phyloP scores from a whole-genome alignment of 2,329 filamentous ascomycete genomes.

The Lojkania enalia region DNA sequence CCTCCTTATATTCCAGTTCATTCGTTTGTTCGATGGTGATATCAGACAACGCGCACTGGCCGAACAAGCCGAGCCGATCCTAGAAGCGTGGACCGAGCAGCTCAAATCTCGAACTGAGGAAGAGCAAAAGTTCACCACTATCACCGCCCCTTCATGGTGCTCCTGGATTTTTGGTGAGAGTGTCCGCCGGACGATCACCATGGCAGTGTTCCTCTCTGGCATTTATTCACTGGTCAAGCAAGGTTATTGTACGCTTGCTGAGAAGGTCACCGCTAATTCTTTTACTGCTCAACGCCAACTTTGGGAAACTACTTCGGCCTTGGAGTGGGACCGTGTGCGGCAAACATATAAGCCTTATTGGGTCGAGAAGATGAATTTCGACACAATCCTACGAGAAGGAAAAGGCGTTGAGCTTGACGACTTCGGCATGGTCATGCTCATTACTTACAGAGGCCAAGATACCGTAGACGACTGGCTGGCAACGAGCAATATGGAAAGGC shows the following conservation, averaged over 20 bases:
- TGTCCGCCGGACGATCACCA: slow-evolving; percentile 31
- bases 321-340: slow-evolving; percentile 19
- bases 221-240: slow-evolving; percentile 23
- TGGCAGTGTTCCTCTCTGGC: slow-evolving; percentile 31
- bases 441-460: slow-evolving; percentile 22
- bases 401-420: slow-evolving; percentile 22
- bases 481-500: slow-evolving; percentile 1
- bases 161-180: slow-evolving; percentile 33
- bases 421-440: slow-evolving; percentile 24
- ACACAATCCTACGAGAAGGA: slow-evolving; percentile 13
- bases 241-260: slow-evolving; percentile 14
- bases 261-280: slow-evolving; percentile 11
- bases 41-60: slow-evolving; percentile 15
- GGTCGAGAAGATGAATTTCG: slow-evolving; percentile 21
- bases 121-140: slow-evolving; percentile 12
- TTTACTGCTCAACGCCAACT: slow-evolving; percentile 24
- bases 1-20: slow-evolving; percentile 37
- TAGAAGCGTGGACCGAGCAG: slow-evolving; percentile 30
- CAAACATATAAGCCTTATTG: slow-evolving; percentile 13
- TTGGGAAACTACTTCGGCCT: slow-evolving; percentile 18
- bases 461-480: slow-evolving; percentile 20
- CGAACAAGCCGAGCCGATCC: slow-evolving; percentile 22
- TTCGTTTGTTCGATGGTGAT: slow-evolving; percentile 32
- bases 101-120: slow-evolving; percentile 33
- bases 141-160: slow-evolving; percentile 20